These are phyloP conservation scores for Neopestalotiopsis sp. DNA, from an alignment of 2,329 filamentous ascomycete species.

Conservation along the genomic window DNA sequence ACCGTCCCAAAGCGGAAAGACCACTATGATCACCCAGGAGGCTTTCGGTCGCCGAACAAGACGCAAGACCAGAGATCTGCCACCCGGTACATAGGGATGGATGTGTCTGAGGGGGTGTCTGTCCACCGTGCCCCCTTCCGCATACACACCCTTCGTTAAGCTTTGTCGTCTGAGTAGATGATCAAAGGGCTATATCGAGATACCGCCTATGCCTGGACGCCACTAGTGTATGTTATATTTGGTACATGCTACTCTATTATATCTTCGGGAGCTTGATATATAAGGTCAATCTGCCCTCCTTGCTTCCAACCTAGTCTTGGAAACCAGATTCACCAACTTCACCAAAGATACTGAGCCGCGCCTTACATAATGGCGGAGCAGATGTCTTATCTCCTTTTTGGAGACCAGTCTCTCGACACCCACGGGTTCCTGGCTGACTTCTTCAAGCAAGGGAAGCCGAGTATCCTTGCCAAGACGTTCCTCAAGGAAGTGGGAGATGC, in stretches of 20 bases:
- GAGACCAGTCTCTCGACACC: constrained; percentile 74
- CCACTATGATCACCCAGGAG: constrained; percentile 41
- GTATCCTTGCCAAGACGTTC: constrained; percentile 64
- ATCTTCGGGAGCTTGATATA: constrained; percentile 27
- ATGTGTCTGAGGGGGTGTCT: constrained; percentile 29
- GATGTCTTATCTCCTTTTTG: constrained; percentile 67
- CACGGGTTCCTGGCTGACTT: constrained; percentile 65
- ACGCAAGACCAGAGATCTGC: constrained; percentile 41
- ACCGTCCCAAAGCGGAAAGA: constrained; percentile 40
- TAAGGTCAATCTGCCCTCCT: constrained; percentile 29
- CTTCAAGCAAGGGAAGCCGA: constrained; percentile 49
- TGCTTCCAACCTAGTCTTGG: constrained; percentile 22
- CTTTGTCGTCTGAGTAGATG: constrained; percentile 20
- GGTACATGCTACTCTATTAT: constrained; percentile 24
- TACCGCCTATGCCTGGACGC: constrained; percentile 27
- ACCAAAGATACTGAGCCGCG: constrained; percentile 26
- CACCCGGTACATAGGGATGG: constrained; percentile 31
- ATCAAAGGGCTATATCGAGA: constrained; percentile 22
- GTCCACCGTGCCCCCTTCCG: constrained; percentile 18
- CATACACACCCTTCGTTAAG: constrained; percentile 22
- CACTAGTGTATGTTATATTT: constrained; percentile 31
- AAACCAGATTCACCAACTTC: constrained; percentile 25
- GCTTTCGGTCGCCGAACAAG: constrained; percentile 50
- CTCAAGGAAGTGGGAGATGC: constrained; percentile 62
- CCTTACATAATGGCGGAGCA: constrained; percentile 48